Percentiles rank a stretch among this genome's conserved stretches.
Conservation (phyloP, 140 eudicot genomes). For the Anethum foeniculum region DNA sequence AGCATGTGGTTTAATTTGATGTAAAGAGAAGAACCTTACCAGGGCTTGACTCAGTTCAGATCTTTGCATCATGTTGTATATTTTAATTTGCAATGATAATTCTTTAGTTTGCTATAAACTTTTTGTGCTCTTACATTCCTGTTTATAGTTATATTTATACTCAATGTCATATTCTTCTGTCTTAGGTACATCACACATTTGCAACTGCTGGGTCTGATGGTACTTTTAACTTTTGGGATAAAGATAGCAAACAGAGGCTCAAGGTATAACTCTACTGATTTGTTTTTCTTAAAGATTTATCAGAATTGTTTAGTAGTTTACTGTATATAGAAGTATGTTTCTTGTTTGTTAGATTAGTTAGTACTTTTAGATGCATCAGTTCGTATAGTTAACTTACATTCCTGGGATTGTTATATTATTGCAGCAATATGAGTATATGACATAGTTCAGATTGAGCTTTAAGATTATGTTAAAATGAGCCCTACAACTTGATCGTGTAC, state of each 20-base stretch:
- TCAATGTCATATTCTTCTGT: neutral
- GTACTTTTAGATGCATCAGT: neutral
- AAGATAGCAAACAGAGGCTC: slow-evolving; percentile 92
- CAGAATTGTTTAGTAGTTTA: neutral
- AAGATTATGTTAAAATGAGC: neutral
- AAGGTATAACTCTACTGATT: slow-evolving; percentile 39
- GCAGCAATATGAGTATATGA: neutral
- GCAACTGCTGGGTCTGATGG: slow-evolving; percentile 99
- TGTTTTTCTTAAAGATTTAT: neutral
- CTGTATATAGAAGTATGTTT: neutral
- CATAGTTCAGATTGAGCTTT: neutral
- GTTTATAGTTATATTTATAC: neutral
- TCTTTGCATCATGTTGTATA: neutral
- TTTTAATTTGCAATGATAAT: neutral
- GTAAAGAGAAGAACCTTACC: neutral
- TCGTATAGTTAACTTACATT: slow-evolving; percentile 1
- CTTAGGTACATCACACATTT: slow-evolving; percentile 78
- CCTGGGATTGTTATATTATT: neutral
- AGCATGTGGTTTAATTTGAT: neutral
- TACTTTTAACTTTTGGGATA: slow-evolving; percentile 88
- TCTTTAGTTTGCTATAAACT: neutral
- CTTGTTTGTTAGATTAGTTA: neutral
- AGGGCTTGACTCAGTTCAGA: neutral
- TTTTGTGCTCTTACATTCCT: neutral
- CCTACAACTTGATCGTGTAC: neutral